Base-by-base conservation (phyloP, 2,329 filamentous ascomycete genomes). In the Penicillium sclerotigenum region DNA sequence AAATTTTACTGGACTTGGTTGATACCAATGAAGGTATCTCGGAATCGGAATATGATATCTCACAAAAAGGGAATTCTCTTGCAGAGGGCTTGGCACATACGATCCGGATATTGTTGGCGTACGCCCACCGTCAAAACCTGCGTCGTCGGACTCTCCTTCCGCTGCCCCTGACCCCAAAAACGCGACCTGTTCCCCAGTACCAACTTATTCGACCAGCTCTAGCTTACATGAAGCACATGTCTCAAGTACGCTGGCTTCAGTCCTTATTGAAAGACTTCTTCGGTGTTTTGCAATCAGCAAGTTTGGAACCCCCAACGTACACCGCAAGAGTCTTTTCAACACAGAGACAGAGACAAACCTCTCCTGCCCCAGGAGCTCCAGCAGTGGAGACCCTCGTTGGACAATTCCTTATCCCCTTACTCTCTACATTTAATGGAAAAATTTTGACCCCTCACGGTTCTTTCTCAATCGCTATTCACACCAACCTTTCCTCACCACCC, bases 111-210 rank as follows among this genome's bases (percentile, higher is more conserved):
- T 80, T 97, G 2, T 83, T 97, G 8, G 84, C 83, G 47, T 87
- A 92, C 61, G 86, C 89, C 2, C 93, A 97, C 71, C 84, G 88
- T 10, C 84, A 89, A 68, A 91, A 87, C 61, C 83, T 85, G 37
- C 82, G 83, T 41, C 71, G 73, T 18, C 84, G 91, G 52, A 88
- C 87, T 1, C 83, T 86, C 29, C 79, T 85, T 1, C 86, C 87
- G 9, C 75, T 78, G 8, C 82, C 86, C 6, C 68, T 86, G 57
- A 76, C 78, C 10, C 75, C 77, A 16, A 77, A 77, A 49, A 80
- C 80, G 57, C 77, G 78, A 34, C 69, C 79, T 22, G 75, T 73
- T 7, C 78, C 78, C 2, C 75, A 83, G 42, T 81, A 85, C 50
- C 74, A 78, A n/a, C 76, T 89, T 22, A 71, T 89, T 18, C 81